Evolutionary conservation across 1,284 basidiomycete species (phyloP).

Genomic region (Mrakiaceae sp.): DNA sequence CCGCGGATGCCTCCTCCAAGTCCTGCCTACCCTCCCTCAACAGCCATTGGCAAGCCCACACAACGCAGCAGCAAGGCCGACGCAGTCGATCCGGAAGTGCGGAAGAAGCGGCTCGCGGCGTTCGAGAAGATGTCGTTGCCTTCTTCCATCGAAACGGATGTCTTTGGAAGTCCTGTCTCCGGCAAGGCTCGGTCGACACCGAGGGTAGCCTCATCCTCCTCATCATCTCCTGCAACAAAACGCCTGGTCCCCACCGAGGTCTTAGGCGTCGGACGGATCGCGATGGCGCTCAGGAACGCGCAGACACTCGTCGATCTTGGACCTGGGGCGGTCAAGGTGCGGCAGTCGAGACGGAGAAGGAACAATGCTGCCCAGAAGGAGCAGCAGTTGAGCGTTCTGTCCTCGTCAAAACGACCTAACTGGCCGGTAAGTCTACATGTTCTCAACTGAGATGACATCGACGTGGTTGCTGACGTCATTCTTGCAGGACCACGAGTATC

Average conservation of each 20-base stretch:
- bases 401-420: conserved; percentile 37
- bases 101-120: background rate
- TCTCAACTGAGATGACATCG: too few species aligned
- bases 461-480: too few species aligned
- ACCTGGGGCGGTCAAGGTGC: background rate
- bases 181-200: background rate
- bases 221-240: background rate
- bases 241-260: conserved; percentile 3
- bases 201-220: background rate
- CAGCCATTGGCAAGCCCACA: background rate
- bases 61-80: too few species aligned
- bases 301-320: background rate
- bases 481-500: conserved; percentile 48
- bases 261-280: conserved; percentile 8
- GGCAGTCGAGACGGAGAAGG: background rate
- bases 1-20: background rate
- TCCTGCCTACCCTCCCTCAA: background rate
- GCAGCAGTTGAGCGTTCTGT: too few species aligned
- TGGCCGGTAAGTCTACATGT: conserved; percentile 41
- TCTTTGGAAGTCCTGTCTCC: conserved; percentile 4
- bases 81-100: background rate
- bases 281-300: background rate
- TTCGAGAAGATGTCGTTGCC: background rate
- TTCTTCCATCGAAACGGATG: background rate
- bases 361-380: background rate